Evolutionary conservation across 2,329 filamentous ascomycete species (phyloP).

Genomic region (Fusarium sp.): DNA sequence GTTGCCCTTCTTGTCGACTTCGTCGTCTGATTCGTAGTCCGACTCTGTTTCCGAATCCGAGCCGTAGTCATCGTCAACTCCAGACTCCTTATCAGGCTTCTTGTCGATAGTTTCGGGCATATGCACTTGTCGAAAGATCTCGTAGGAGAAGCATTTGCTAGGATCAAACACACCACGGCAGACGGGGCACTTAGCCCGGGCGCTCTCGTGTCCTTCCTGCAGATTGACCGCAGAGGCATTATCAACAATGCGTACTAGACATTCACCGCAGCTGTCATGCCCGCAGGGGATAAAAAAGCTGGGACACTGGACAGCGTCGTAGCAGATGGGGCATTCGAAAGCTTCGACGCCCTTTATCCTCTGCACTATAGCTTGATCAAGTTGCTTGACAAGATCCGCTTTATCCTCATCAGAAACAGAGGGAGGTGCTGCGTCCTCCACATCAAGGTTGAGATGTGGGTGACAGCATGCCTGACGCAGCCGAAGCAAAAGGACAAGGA

Average conservation of each 20-base stretch:
- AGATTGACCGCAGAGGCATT: conserved; percentile 62
- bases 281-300: conserved; percentile 85
- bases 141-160: conserved; percentile 76
- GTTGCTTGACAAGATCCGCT: conserved; percentile 67
- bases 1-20: conserved; percentile 51
- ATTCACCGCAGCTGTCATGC: conserved; percentile 80
- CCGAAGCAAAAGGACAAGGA: conserved; percentile 82
- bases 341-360: conserved; percentile 67
- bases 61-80: conserved; percentile 48
- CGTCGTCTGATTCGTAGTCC: conserved; percentile 47
- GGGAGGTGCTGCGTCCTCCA: conserved; percentile 49
- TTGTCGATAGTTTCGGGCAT: conserved; percentile 63
- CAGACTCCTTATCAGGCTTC: conserved; percentile 47
- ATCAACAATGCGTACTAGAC: conserved; percentile 75
- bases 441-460: conserved; percentile 46
- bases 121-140: conserved; percentile 77
- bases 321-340: conserved; percentile 85
- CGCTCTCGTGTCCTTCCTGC: conserved; percentile 66
- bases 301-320: conserved; percentile 77
- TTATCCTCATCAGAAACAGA: conserved; percentile 60
- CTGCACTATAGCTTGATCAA: conserved; percentile 68
- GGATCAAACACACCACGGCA: conserved; percentile 75
- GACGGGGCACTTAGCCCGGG: conserved; percentile 73
- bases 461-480: conserved; percentile 75
- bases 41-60: conserved; percentile 43